Conservation (phyloP, 108 stramenopile genomes). For the Discostella stelligeroides region DNA sequence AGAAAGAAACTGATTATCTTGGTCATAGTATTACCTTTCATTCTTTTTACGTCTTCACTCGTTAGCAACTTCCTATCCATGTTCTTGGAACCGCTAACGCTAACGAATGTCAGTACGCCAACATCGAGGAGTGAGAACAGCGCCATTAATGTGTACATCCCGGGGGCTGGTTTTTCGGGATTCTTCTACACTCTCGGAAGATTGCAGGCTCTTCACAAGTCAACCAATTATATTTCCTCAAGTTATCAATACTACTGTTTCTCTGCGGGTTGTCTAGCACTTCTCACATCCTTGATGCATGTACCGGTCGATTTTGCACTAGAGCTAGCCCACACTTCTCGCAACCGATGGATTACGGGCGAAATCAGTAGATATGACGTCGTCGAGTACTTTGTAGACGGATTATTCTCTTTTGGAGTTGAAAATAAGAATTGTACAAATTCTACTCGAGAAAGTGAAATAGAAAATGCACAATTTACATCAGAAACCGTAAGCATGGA, state of each 20-base stretch:
- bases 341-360: constrained; percentile 56
- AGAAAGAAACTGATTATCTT: not conserved
- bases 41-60: not conserved
- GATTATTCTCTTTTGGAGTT: constrained; percentile 38
- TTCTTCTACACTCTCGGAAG: constrained; percentile 79
- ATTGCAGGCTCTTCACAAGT: constrained; percentile 31
- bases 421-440: not conserved
- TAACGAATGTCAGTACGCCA: not conserved
- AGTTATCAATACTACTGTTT: constrained; percentile 60
- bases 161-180: constrained; percentile 76
- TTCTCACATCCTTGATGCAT: constrained; percentile 48
- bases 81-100: constrained; percentile 13
- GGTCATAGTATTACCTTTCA: not conserved
- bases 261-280: constrained; percentile 72
- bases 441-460: not conserved
- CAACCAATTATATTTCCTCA: not conserved
- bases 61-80: constrained; percentile 20
- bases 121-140: not conserved
- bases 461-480: not conserved
- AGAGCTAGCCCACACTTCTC: constrained; percentile 49
- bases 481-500: not conserved
- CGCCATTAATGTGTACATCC: constrained; percentile 49
- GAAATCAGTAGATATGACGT: constrained; percentile 56
- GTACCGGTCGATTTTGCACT: constrained; percentile 35
- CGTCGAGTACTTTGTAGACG: constrained; percentile 61